phyloP scores from a whole-genome alignment of 1,139 yeast species.

The Debaryomyces nepalensis region DNA sequence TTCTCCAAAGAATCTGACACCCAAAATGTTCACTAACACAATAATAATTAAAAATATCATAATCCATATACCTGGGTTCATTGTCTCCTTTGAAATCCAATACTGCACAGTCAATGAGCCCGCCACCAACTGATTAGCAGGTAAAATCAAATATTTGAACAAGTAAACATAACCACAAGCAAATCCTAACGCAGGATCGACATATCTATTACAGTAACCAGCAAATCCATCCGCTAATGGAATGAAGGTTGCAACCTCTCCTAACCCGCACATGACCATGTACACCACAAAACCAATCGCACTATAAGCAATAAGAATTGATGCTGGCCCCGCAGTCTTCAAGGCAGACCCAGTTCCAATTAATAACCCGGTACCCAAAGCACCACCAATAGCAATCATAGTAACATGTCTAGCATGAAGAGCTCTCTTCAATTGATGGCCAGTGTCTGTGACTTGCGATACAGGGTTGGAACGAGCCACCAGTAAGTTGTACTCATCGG shows the following conservation, averaged over 20 bases:
- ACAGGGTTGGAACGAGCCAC: slow-evolving; percentile 52
- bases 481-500: slow-evolving; percentile 53
- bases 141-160: slow-evolving; percentile 60
- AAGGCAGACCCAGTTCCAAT: slow-evolving; percentile 74
- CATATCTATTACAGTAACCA: slow-evolving; percentile 69
- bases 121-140: slow-evolving; percentile 67
- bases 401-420: slow-evolving; percentile 73
- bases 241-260: slow-evolving; percentile 75
- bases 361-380: slow-evolving; percentile 67
- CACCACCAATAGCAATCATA: slow-evolving; percentile 69
- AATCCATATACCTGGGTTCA: slow-evolving; percentile 66
- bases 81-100: slow-evolving; percentile 54
- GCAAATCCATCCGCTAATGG: slow-evolving; percentile 75
- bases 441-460: slow-evolving; percentile 41
- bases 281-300: slow-evolving; percentile 67
- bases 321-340: slow-evolving; percentile 69
- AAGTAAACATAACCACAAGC: slow-evolving; percentile 74
- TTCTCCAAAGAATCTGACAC: slow-evolving; percentile 66
- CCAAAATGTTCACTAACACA: slow-evolving; percentile 60
- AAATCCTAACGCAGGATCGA: slow-evolving; percentile 72
- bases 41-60: slow-evolving; percentile 54
- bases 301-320: slow-evolving; percentile 63
- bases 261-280: slow-evolving; percentile 71
- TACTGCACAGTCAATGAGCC: slow-evolving; percentile 64
- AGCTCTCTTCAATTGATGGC: slow-evolving; percentile 61